Evolutionary conservation across 1,284 basidiomycete genomes (phyloP).

Genomic region (Apiotrichum brassicae): DNA sequence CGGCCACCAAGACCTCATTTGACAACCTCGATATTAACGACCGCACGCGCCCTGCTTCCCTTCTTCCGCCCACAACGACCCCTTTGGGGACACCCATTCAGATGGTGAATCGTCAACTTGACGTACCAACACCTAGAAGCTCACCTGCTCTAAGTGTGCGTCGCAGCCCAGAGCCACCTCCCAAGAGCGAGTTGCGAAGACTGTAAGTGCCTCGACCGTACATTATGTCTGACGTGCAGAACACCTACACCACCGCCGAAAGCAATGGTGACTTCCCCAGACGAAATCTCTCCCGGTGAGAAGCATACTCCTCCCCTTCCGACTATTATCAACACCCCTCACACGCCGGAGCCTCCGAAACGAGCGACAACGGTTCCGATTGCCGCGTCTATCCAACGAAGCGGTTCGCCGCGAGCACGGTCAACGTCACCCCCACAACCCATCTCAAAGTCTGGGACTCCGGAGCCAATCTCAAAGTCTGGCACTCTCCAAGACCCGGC

Average conservation of each 20-base stretch:
- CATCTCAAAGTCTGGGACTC: conserved; percentile 17
- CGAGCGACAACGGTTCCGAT: neutral
- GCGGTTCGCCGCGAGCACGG: neutral
- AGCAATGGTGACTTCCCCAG: neutral
- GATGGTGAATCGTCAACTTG: no score
- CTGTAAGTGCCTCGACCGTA: conserved; percentile 36
- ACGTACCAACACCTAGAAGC: neutral
- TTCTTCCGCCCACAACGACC: neutral
- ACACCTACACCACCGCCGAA: neutral
- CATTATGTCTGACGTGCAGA: neutral
- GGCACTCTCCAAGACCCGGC: conserved; percentile 41
- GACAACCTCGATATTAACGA: conserved; percentile 1
- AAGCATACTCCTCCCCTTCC: conserved; percentile 12
- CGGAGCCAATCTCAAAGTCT: conserved; percentile 3
- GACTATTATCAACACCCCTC: conserved; percentile 30
- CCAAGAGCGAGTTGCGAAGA: conserved; percentile 31
- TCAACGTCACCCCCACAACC: conserved; percentile 1
- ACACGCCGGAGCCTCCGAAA: neutral
- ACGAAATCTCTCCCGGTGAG: neutral
- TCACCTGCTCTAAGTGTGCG: neutral
- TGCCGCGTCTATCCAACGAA: neutral
- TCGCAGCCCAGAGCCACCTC: conserved; percentile 40
- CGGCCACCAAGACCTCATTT: conserved; percentile 11
- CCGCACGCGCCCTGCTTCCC: conserved; percentile 5
- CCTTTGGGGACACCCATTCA: neutral